Evolutionary conservation across 1,139 yeast genomes (phyloP), one percentile per base, ranked within the genome.

Genomic region (Candida neerlandica): DNA sequence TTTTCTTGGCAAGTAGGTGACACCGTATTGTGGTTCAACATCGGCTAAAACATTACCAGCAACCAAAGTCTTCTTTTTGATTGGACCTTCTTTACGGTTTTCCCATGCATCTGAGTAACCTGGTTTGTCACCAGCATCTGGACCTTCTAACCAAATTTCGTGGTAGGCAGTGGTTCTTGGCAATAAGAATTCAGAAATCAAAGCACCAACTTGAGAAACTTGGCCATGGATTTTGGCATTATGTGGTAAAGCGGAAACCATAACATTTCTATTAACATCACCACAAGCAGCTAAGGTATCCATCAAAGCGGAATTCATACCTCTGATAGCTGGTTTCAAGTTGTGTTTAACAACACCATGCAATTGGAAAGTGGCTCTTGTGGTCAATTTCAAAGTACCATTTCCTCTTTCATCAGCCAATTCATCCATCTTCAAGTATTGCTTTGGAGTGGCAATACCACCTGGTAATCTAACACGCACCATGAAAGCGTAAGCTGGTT

Each of bases 221-320:
- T 91, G 95, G 35, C 75, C 71, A 67, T 92, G 98, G 49, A 92
- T 80, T 64, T 85, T 85, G 45, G 94, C 89, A 64, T 90, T 90
- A 43, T 81, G 81, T 21, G 98, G 97, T 45, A 90, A 77, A 11
- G 97, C 96, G 54, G 95, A 83, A 50, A 89, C 80, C 85, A 92
- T 92, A 45, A 92, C 97, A 66, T 92, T 92, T 81, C 98, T 88
- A 73, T 90, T 89, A 41, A 92, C 98, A 74, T 94, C 99, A 77
- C 99, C 99, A 78, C 97, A 92, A 2, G 98, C 99, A 55, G 96
- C 98, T 53, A 94, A 81, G 12, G 98, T 92, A 65, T 94, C 98
- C 84, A 94, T 81, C 61, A 92, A 80, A 11, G 86, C 87, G 21
- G 96, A 76, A 67, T 92, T 92, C 86, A 94, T 91, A 45, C 95